Evolutionary conservation across 1,284 basidiomycete species (phyloP).

Genomic region (Leccinum ponderosum): DNA sequence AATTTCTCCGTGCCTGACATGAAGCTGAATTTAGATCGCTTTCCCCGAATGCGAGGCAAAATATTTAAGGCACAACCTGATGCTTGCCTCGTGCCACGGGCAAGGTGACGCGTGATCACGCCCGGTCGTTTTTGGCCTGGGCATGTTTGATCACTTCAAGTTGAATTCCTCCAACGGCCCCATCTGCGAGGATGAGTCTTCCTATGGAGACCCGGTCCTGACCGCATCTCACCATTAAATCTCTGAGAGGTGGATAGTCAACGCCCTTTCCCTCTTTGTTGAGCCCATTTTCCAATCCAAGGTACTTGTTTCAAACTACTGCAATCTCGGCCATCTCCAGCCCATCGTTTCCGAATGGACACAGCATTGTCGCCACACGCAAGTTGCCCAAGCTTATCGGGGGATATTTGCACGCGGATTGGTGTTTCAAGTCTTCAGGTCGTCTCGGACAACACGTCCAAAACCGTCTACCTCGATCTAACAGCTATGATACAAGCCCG

Average conservation of each 20-base stretch:
- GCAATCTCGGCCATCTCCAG: constrained; percentile 5
- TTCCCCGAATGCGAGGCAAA: constrained; percentile 7
- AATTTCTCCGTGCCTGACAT: constrained; percentile 14
- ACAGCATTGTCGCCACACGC: not conserved
- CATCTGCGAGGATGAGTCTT: not conserved
- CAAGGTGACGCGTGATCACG: not conserved
- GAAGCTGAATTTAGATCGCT: constrained; percentile 1
- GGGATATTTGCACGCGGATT: not conserved
- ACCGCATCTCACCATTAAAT: not conserved
- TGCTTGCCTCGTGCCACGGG: constrained; percentile 10
- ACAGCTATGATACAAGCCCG: not conserved
- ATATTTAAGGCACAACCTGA: constrained; percentile 15
- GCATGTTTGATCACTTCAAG: not conserved
- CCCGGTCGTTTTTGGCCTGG: constrained; percentile 4
- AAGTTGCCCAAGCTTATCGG: constrained; percentile 1
- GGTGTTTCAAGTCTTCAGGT: constrained; percentile 8
- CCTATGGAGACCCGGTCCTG: not conserved
- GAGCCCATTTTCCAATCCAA: not conserved
- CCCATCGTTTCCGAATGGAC: not conserved
- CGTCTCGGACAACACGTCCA: not conserved
- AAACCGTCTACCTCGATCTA: not conserved
- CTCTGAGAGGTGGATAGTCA: not conserved
- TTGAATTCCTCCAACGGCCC: not conserved
- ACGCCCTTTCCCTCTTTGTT: not conserved
- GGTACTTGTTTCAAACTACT: not conserved